phyloP scores from a whole-genome alignment of 352 stramenopile species.

The Achlya hypogyna region DNA sequence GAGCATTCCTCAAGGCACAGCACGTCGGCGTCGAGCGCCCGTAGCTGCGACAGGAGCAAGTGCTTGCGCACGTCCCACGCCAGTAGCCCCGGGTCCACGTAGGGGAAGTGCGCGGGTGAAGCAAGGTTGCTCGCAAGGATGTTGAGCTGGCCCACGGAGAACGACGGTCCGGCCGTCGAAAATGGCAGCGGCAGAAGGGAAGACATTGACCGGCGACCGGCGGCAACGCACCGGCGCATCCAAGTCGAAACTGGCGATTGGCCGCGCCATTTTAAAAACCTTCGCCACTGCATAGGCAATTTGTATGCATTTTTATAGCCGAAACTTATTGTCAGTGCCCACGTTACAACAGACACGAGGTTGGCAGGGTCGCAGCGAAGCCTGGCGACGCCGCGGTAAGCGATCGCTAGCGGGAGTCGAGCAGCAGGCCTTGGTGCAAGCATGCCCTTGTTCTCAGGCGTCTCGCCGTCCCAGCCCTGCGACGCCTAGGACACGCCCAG shows the following conservation, averaged over 20 bases:
- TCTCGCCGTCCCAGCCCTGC: too few relatives aligned
- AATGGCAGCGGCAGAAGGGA: neutral
- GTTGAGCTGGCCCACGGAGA: slow-evolving; percentile 44
- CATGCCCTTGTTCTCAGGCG: too few relatives aligned
- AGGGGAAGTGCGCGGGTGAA: slow-evolving; percentile 77
- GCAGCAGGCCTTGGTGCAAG: too few relatives aligned
- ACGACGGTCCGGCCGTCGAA: neutral
- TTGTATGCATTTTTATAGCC: neutral
- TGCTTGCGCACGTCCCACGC: slow-evolving; percentile 80
- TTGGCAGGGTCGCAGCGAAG: too few relatives aligned
- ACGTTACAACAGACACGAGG: too few relatives aligned
- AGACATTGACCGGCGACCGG: neutral
- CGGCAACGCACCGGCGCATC: neutral
- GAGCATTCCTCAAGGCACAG: slow-evolving; percentile 79
- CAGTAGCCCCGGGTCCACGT: slow-evolving; percentile 69
- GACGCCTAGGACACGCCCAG: too few relatives aligned
- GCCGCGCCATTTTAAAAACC: neutral
- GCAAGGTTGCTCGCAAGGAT: slow-evolving; percentile 81
- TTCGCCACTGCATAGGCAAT: neutral
- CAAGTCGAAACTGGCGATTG: neutral
- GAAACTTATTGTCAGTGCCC: too few relatives aligned
- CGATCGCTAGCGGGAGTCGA: too few relatives aligned
- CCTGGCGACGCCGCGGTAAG: too few relatives aligned
- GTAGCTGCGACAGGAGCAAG: slow-evolving; percentile 59
- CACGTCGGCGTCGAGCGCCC: slow-evolving; percentile 67